Evolutionary conservation across 331 rosid genomes (phyloP).

Genomic region (Quercus phellos): DNA sequence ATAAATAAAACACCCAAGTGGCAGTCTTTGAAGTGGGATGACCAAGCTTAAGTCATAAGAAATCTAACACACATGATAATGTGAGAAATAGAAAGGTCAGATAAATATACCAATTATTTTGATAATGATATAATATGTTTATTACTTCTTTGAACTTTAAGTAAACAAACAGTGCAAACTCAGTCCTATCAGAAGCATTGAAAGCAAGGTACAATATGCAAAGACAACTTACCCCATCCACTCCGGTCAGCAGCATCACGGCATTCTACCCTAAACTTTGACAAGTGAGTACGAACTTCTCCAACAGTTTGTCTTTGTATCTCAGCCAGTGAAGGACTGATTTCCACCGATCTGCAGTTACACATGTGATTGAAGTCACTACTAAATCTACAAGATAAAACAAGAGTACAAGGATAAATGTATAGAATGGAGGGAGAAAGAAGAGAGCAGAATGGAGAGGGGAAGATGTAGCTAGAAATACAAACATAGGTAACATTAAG

Average conservation of each 20-base stretch:
- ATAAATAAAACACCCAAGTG: no score
- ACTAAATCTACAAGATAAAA: not conserved
- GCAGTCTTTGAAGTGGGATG: not conserved
- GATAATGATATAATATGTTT: not conserved
- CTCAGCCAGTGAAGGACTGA: slow-evolving; percentile 81
- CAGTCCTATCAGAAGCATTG: not conserved
- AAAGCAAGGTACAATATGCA: not conserved
- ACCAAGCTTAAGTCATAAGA: not conserved
- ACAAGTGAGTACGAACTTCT: slow-evolving; percentile 68
- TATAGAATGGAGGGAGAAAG: no score
- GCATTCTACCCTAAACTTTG: slow-evolving; percentile 81
- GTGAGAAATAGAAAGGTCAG: not conserved
- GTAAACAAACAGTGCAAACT: not conserved
- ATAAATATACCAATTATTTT: not conserved
- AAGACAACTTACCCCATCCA: slow-evolving; percentile 77
- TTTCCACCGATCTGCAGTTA: slow-evolving; percentile 83
- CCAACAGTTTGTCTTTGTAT: slow-evolving; percentile 80
- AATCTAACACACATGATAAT: not conserved
- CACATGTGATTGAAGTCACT: slow-evolving; percentile 25
- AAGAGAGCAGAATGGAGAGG: no score
- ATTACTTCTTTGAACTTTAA: not conserved
- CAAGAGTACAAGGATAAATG: not conserved
- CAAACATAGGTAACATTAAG: not conserved
- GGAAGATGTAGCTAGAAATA: no score
- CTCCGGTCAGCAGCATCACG: slow-evolving; percentile 79